These are phyloP conservation scores for Sporothrix dimorphospora DNA, from an alignment of 2,329 filamentous ascomycete species.

Conservation along the genomic window DNA sequence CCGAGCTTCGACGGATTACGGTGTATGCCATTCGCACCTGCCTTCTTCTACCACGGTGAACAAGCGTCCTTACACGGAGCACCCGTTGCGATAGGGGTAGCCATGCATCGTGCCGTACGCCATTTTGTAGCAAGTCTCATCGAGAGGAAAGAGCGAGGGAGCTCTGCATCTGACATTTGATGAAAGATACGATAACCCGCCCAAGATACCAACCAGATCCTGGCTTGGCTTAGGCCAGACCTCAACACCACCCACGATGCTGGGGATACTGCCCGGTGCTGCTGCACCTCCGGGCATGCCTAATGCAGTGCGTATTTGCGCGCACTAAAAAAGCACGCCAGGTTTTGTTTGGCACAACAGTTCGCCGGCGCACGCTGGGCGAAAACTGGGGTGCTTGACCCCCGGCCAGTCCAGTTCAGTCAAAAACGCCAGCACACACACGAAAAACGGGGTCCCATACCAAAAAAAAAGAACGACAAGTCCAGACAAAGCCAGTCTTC, in stretches of 20 bases:
- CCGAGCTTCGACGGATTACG: not conserved
- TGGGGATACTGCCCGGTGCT: not conserved
- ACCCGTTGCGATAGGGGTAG: conserved; percentile 4
- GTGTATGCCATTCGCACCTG: conserved; percentile 15
- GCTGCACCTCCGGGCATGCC: conserved; percentile 22
- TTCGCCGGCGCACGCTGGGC: not conserved
- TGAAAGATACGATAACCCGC: not conserved
- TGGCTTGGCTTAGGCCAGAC: not conserved
- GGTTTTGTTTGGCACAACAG: conserved; percentile 15
- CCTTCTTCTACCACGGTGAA: not conserved
- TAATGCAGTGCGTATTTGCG: conserved; percentile 28
- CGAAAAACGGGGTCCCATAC: conserved; percentile 1
- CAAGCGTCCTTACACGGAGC: not conserved
- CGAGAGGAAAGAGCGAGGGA: not conserved
- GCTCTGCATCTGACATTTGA: not conserved
- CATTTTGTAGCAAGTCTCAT: too few species aligned
- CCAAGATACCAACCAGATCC: conserved; percentile 12
- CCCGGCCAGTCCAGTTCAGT: not conserved
- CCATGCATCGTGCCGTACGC: not conserved
- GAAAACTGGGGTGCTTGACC: conserved; percentile 16
- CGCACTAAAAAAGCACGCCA: conserved; percentile 17
- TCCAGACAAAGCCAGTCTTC: not conserved
- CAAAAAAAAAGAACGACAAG: not conserved
- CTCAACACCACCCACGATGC: not conserved
- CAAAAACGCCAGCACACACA: not conserved